These are phyloP conservation scores for Colletotrichum horii DNA, from an alignment of 2,329 filamentous ascomycete species.

Conservation along the genomic window DNA sequence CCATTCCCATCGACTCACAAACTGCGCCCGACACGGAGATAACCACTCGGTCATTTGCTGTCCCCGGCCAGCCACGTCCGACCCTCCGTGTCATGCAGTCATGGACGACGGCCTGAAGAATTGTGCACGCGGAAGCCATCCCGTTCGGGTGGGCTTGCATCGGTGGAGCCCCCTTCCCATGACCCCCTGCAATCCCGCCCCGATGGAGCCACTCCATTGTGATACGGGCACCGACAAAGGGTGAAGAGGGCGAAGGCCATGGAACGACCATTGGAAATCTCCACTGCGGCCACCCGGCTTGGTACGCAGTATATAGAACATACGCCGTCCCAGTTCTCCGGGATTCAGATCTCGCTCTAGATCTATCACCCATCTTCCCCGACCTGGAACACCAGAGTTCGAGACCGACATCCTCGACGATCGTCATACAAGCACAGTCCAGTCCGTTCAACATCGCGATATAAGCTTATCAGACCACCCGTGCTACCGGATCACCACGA, in stretches of 20 bases:
- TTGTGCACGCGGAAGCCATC: conserved; percentile 12
- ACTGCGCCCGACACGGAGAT: conserved; percentile 12
- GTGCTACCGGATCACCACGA: not conserved
- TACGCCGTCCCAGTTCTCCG: not conserved
- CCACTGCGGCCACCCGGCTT: conserved; percentile 1
- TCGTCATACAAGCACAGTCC: not conserved
- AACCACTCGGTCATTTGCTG: not conserved
- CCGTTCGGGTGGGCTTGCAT: not conserved
- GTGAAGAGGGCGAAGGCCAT: conserved; percentile 16
- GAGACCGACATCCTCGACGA: not conserved
- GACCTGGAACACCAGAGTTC: not conserved
- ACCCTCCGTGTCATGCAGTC: not conserved
- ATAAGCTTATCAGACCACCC: conserved; percentile 2
- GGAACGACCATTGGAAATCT: conserved; percentile 12
- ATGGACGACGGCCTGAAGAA: not conserved
- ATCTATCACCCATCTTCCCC: not conserved
- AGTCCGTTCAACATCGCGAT: not conserved
- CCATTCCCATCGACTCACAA: not conserved
- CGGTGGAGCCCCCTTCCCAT: not conserved
- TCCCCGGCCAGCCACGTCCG: not conserved
- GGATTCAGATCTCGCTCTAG: conserved; percentile 6
- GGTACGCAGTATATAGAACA: conserved; percentile 9
- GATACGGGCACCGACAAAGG: conserved; percentile 13
- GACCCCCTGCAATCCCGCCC: not conserved
- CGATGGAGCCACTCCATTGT: not conserved